Base-by-base conservation (phyloP, 1,284 basidiomycete species). In the Trichosporon sp. region DNA sequence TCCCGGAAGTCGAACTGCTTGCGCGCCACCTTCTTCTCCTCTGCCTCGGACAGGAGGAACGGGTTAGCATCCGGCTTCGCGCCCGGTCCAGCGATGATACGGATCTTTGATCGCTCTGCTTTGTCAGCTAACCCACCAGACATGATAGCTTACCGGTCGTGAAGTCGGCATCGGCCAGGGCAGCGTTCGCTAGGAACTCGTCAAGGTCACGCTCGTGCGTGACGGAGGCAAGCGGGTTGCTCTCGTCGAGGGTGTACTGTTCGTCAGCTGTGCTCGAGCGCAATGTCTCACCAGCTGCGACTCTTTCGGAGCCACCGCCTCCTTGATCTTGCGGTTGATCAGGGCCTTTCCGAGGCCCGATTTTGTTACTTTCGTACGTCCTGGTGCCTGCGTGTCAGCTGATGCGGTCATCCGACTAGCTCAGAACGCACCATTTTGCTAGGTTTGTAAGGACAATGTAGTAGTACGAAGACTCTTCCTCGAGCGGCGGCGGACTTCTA, bases 161-260 rank as follows among this genome's bases (percentile, higher is more conserved):
- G 80, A 99, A 99, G 79, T 99, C 94, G 14, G 91, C 91, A 68
- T 93, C 96, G 21, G 97, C 97, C 67, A 99, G 86, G 75, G 94
- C 92, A 2, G 97, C 97, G 19, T 94, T 98, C 81, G 90, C 96
- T 72, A 99, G 85, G 83, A 99, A 99, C 83, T 96, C 95, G 77
- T 98, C 96, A 35, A 99, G 87, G 85, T 98, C 95, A 71, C 90
- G 88, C 85, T 99, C 95, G 84, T 99, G 96, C 0, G 97, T 99
- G 51, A 99, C 91, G 1, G 96, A 98, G 77, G 91, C 90, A 38
- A 99, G 88, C 54, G 90, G 90, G 71, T 89, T 89, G 10, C 88
- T 91, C 69, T 91, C 76, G 78, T 96, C 93, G 16, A 91, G 91
- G 46, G 89, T 89, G 83, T 92, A 95, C 92, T 96, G 72, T 16